A percentile compares a stretch with the other conserved stretches of the same genome.
Evolutionary conservation across 2,329 filamentous ascomycete genomes (phyloP).

Genomic region (Trichophyton rubrum): DNA sequence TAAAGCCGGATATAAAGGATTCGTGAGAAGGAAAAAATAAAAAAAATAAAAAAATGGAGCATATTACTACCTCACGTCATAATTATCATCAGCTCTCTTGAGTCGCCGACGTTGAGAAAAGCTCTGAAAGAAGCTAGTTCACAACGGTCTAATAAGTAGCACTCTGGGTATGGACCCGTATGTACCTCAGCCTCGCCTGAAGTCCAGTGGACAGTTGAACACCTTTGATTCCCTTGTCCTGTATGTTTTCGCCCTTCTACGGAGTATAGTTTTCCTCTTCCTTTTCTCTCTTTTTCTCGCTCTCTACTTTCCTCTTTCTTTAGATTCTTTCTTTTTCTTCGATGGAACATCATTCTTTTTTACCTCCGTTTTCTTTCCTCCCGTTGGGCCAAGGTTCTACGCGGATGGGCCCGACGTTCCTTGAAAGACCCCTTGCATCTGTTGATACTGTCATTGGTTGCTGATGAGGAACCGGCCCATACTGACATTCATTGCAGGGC

Average conservation of each 20-base stretch:
- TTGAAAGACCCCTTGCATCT: slow-evolving; percentile 2
- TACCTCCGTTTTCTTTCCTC: neutral
- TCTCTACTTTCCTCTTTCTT: neutral
- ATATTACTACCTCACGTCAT: neutral
- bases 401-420: neutral
- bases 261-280: too few species aligned
- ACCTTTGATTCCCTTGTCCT: neutral
- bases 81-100: neutral
- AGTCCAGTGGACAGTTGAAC: neutral
- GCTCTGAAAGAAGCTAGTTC: neutral
- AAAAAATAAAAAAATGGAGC: too few species aligned
- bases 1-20: neutral
- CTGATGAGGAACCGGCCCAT: neutral
- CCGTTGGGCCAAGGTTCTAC: neutral
- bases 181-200: neutral
- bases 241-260: neutral
- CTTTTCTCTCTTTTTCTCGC: neutral
- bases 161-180: neutral
- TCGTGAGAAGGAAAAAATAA: neutral
- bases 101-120: neutral
- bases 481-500: neutral
- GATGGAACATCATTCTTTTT: neutral
- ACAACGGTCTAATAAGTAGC: neutral
- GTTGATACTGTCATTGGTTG: neutral
- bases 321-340: neutral